Evolutionary conservation across 768 basidiomycete genomes (phyloP).

Genomic region (Calocybe cyanea): DNA sequence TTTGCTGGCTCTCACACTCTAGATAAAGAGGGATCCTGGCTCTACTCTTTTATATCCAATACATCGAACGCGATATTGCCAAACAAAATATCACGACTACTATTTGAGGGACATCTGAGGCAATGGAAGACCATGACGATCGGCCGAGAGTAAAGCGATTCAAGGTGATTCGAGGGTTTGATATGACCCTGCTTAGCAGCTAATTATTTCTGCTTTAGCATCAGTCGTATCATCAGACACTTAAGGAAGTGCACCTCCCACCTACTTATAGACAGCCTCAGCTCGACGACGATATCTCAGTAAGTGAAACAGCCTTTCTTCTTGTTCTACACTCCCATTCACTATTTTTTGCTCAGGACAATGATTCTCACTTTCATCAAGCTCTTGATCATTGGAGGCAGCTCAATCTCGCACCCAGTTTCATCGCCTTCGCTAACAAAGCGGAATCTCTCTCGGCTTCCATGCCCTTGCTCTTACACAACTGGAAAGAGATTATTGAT

Average conservation of each 20-base stretch:
- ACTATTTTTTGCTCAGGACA: constrained; percentile 47
- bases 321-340: background rate
- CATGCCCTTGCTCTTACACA: constrained; percentile 77
- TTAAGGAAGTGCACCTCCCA: constrained; percentile 71
- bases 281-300: constrained; percentile 60
- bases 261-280: constrained; percentile 54
- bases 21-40: too few species aligned
- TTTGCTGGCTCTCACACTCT: too few species aligned
- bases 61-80: background rate
- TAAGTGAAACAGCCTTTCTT: constrained; percentile 25
- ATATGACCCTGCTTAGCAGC: background rate
- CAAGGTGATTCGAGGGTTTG: constrained; percentile 31
- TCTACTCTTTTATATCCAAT: too few species aligned
- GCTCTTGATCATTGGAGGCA: constrained; percentile 74
- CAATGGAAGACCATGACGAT: constrained; percentile 20
- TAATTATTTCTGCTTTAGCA: constrained; percentile 38
- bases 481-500: constrained; percentile 66
- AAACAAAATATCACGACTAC: background rate
- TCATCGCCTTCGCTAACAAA: constrained; percentile 64
- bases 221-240: constrained; percentile 63
- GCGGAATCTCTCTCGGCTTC: constrained; percentile 63
- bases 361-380: constrained; percentile 74
- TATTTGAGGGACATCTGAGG: background rate
- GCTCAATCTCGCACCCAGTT: constrained; percentile 74
- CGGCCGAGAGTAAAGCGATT: constrained; percentile 44